phyloP scores from a whole-genome alignment of 441 rosid genomes.

The Raphanus hybrid region DNA sequence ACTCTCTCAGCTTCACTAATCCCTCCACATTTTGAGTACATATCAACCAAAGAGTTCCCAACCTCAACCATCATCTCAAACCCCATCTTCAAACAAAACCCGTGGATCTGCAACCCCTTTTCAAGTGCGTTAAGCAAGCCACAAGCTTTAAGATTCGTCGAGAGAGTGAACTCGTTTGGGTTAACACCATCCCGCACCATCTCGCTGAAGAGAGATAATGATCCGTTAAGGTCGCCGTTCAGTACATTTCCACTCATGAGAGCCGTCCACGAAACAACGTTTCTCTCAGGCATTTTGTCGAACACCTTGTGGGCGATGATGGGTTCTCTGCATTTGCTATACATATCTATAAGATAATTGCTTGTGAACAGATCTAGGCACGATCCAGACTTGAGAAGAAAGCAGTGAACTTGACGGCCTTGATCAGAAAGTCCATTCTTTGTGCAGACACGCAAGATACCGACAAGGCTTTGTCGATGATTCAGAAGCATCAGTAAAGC shows the following conservation, averaged over 20 bases:
- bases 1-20: constrained; percentile 59
- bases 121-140: constrained; percentile 51
- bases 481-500: constrained; percentile 34
- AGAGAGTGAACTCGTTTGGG: constrained; percentile 85
- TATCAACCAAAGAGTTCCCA: constrained; percentile 72
- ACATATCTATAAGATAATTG: constrained; percentile 72
- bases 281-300: constrained; percentile 77
- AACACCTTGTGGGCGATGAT: constrained; percentile 63
- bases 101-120: constrained; percentile 70
- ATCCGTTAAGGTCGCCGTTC: constrained; percentile 49
- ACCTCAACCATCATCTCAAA: constrained; percentile 62
- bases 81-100: constrained; percentile 59
- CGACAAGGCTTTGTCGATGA: constrained; percentile 65
- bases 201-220: constrained; percentile 49
- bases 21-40: constrained; percentile 79
- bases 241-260: constrained; percentile 73
- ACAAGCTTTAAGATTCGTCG: constrained; percentile 72
- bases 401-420: constrained; percentile 74
- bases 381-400: constrained; percentile 51
- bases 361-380: constrained; percentile 54
- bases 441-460: constrained; percentile 62
- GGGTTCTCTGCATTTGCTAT: constrained; percentile 65
- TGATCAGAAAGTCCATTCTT: constrained; percentile 55
- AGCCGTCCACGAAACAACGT: constrained; percentile 91
- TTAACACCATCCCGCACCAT: constrained; percentile 53